phyloP scores from a whole-genome alignment of 2,329 filamentous ascomycete genomes.

The Aspergillus candidus region DNA sequence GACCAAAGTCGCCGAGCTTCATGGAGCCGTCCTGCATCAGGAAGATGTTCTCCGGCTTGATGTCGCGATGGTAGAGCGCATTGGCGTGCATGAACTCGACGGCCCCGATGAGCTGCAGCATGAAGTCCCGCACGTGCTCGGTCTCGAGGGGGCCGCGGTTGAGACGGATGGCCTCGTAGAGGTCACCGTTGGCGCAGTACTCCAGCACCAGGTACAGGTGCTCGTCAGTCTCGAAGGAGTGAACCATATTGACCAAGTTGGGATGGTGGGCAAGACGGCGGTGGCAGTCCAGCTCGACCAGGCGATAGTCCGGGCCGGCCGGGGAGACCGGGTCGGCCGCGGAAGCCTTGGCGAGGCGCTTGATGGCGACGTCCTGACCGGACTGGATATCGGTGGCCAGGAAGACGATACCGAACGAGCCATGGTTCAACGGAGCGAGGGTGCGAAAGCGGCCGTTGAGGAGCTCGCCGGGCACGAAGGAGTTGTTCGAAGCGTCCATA shows the following conservation, averaged over 20 bases:
- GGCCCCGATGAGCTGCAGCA: conserved; percentile 86
- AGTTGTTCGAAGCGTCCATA: conserved; percentile 33
- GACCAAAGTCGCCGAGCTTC: conserved; percentile 95
- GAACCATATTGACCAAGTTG: conserved; percentile 88
- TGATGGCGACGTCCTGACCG: conserved; percentile 81
- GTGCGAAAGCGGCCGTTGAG: conserved; percentile 74
- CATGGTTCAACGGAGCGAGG: conserved; percentile 91
- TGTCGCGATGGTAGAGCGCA: conserved; percentile 92
- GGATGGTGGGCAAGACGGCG: conserved; percentile 70
- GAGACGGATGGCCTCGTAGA: conserved; percentile 93
- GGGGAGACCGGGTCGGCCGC: conserved; percentile 55
- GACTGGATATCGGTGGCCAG: conserved; percentile 75
- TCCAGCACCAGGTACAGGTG: conserved; percentile 92
- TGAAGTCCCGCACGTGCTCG: conserved; percentile 93
- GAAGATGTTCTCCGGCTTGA: conserved; percentile 99
- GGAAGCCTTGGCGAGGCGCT: conserved; percentile 82
- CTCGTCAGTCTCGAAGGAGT: conserved; percentile 85
- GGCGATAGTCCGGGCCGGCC: conserved; percentile 70
- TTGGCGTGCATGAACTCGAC: conserved; percentile 86
- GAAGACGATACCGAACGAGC: conserved; percentile 98
- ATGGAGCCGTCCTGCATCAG: conserved; percentile 76
- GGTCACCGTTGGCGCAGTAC: conserved; percentile 88
- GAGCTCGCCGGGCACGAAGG: conserved; percentile 31
- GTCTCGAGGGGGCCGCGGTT: conserved; percentile 86
- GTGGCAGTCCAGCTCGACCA: conserved; percentile 61